These are phyloP conservation scores for Davidsoniella virescens DNA, from an alignment of 2,329 filamentous ascomycete genomes.

Conservation along the genomic window DNA sequence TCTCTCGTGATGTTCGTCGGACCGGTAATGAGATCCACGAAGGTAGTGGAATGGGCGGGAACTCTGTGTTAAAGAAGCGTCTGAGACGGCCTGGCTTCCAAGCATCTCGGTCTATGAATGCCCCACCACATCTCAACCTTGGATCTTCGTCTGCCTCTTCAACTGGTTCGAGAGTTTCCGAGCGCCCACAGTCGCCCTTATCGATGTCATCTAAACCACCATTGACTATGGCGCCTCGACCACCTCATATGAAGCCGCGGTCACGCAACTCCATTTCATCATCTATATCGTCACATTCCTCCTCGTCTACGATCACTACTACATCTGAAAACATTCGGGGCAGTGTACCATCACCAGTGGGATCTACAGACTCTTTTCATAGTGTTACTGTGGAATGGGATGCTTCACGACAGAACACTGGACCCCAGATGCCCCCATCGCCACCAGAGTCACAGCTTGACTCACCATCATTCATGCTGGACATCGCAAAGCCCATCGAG, in stretches of 20 bases:
- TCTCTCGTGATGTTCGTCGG: slow-evolving; percentile 5
- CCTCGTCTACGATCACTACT: slow-evolving; percentile 2
- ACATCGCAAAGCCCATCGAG: not conserved
- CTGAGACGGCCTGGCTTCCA: slow-evolving; percentile 20
- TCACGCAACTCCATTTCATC: slow-evolving; percentile 1
- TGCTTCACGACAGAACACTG: not conserved
- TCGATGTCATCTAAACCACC: slow-evolving; percentile 5
- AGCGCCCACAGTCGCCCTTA: slow-evolving; percentile 7
- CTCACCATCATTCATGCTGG: not conserved
- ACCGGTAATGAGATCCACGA: slow-evolving; percentile 20
- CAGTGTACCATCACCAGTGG: slow-evolving; percentile 26
- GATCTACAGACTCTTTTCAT: slow-evolving; percentile 37
- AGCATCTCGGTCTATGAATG: slow-evolving; percentile 17
- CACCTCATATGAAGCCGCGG: slow-evolving; percentile 6
- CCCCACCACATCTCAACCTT: slow-evolving; percentile 19
- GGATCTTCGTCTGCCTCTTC: slow-evolving; percentile 18
- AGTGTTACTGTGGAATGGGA: slow-evolving; percentile 20
- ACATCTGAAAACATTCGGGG: not conserved
- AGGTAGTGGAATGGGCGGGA: slow-evolving; percentile 18
- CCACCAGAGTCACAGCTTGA: slow-evolving; percentile 3
- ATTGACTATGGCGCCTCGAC: slow-evolving; percentile 11
- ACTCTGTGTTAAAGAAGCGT: slow-evolving; percentile 19
- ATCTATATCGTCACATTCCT: slow-evolving; percentile 3
- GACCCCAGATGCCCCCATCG: slow-evolving; percentile 7
- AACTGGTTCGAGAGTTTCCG: not conserved